Conservation (phyloP, 1,284 basidiomycete species). For the Cutaneotrichosporon dermatis region DNA sequence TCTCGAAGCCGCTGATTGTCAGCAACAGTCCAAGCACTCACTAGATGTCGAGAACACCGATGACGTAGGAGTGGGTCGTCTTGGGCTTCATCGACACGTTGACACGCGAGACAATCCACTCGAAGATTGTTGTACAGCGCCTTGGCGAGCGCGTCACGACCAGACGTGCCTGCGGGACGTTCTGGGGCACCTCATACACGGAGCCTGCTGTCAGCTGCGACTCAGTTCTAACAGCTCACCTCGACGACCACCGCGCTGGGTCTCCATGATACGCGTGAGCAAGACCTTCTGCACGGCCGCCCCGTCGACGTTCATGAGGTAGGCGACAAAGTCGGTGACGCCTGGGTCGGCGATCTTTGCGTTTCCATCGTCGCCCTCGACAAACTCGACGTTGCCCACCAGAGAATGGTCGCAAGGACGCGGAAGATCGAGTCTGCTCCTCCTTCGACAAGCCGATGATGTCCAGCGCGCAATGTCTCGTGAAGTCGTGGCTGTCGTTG, state of each 20-base stretch:
- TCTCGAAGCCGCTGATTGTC: slow-evolving; percentile 72
- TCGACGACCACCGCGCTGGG: slow-evolving; percentile 81
- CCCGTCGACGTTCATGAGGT: slow-evolving; percentile 84
- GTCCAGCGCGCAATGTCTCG: slow-evolving; percentile 85
- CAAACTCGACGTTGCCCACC: slow-evolving; percentile 95
- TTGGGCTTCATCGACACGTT: slow-evolving; percentile 95
- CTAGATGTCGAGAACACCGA: slow-evolving; percentile 97
- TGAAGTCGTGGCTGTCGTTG: slow-evolving; percentile 81
- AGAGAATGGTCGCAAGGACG: slow-evolving; percentile 86
- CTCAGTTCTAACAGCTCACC: slow-evolving; percentile 50
- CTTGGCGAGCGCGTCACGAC: slow-evolving; percentile 88
- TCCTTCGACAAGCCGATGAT: slow-evolving; percentile 76
- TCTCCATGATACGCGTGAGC: slow-evolving; percentile 85
- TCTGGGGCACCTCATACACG: slow-evolving; percentile 93
- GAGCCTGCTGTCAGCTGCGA: slow-evolving; percentile 53
- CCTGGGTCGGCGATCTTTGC: slow-evolving; percentile 73
- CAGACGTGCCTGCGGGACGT: slow-evolving; percentile 85
- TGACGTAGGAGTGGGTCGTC: slow-evolving; percentile 68
- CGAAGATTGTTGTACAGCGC: slow-evolving; percentile 99
- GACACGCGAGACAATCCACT: slow-evolving; percentile 97
- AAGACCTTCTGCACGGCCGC: slow-evolving; percentile 78
- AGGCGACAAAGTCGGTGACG: slow-evolving; percentile 93
- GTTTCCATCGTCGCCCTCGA: slow-evolving; percentile 85
- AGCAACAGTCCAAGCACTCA: slow-evolving; percentile 25
- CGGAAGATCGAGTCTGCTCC: slow-evolving; percentile 91